Percentiles rank a stretch among this genome's conserved stretches.
phyloP scores from a whole-genome alignment of 352 stramenopile species.

The Phytophthora fragariae region DNA sequence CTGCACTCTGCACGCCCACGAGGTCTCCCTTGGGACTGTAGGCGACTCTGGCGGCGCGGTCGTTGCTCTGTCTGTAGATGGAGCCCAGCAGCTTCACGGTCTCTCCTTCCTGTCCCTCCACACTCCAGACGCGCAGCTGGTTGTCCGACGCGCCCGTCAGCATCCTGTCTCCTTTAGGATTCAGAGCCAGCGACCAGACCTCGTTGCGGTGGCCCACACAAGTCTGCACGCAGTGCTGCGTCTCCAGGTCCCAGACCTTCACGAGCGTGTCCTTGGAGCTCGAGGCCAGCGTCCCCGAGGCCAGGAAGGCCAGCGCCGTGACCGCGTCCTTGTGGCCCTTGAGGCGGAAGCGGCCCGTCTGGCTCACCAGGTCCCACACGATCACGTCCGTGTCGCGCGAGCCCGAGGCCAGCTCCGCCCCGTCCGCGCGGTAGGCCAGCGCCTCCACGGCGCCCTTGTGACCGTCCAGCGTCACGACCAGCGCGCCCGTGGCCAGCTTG shows the following conservation, averaged over 20 bases:
- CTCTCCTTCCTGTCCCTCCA: constrained; percentile 49
- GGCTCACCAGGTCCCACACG: constrained; percentile 93
- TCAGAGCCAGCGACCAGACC: constrained; percentile 92
- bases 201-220: constrained; percentile 93
- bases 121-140: constrained; percentile 78
- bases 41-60: constrained; percentile 69
- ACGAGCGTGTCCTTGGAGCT: constrained; percentile 94
- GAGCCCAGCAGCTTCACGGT: constrained; percentile 72
- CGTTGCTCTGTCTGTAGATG: constrained; percentile 80
- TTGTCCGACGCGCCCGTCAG: constrained; percentile 87
- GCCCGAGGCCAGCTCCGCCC: constrained; percentile 84
- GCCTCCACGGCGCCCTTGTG: constrained; percentile 86
- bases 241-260: constrained; percentile 96
- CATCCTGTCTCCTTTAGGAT: constrained; percentile 62
- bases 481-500: constrained; percentile 72
- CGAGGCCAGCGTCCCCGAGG: constrained; percentile 66
- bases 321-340: constrained; percentile 94
- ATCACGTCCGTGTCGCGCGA: constrained; percentile 94
- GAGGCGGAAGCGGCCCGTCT: constrained; percentile 91
- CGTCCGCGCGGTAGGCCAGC: constrained; percentile 81
- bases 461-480: constrained; percentile 90
- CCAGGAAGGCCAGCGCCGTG: constrained; percentile 91
- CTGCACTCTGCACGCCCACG: constrained; percentile 79
- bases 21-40: constrained; percentile 71
- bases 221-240: constrained; percentile 95